phyloP scores from a whole-genome alignment of 768 basidiomycete genomes.

The Dacryopinax primogenitus region DNA sequence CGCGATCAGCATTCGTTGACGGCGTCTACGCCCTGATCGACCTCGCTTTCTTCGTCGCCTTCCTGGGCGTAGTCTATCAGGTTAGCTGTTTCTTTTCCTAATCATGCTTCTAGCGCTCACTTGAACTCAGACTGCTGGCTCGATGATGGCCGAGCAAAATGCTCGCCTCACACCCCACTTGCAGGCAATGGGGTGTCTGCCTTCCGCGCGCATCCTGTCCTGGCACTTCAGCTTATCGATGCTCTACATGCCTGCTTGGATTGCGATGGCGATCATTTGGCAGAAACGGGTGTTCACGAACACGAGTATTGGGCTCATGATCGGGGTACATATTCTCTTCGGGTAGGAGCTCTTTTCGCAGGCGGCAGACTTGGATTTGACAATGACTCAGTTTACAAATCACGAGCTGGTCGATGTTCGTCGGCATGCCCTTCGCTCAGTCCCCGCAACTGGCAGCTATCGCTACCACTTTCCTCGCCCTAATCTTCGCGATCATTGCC shows the following conservation, averaged over 20 bases:
- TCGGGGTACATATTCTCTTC: constrained; percentile 52
- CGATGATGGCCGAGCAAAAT: constrained; percentile 53
- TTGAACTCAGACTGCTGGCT: constrained; percentile 35
- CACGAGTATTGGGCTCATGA: constrained; percentile 46
- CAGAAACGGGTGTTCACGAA: constrained; percentile 50
- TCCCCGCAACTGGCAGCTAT: constrained; percentile 62
- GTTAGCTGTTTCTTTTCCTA: constrained; percentile 23
- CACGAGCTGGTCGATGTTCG: constrained; percentile 59
- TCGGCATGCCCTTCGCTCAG: constrained; percentile 56
- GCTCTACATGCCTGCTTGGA: constrained; percentile 65
- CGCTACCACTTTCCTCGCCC: constrained; percentile 47
- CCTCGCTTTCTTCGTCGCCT: constrained; percentile 56
- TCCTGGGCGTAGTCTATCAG: constrained; percentile 64
- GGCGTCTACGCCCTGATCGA: constrained; percentile 51
- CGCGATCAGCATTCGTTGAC: constrained; percentile 45
- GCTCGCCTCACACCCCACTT: constrained; percentile 54
- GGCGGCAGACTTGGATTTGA: background rate
- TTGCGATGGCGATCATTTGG: constrained; percentile 53
- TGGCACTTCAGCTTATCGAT: constrained; percentile 59
- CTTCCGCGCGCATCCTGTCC: constrained; percentile 52
- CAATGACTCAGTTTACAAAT: constrained; percentile 39
- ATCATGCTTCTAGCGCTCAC: constrained; percentile 4
- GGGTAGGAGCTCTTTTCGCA: too few species aligned
- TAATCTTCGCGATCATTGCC: constrained; percentile 55
- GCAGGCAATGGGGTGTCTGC: constrained; percentile 66